Conservation (phyloP, 208 protist genomes). For the Leishmania braziliensis region DNA sequence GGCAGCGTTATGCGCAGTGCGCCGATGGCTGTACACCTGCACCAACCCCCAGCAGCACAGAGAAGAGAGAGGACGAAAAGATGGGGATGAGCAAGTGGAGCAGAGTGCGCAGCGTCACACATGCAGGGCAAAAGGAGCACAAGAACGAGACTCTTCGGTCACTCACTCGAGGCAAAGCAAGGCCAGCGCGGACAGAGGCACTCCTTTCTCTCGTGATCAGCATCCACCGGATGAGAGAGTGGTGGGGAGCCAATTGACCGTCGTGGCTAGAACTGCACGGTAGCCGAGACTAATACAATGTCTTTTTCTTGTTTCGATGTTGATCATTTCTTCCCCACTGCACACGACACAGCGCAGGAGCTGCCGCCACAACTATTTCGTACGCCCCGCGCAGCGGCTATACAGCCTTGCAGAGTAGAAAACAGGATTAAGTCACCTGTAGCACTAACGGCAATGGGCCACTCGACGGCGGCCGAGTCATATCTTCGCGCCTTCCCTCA, state of each 20-base stretch:
- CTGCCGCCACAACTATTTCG: neutral
- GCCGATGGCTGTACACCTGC: neutral
- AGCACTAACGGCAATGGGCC: neutral
- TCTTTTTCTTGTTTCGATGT: neutral
- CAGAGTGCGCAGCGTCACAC: neutral
- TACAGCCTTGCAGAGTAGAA: neutral
- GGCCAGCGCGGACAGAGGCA: neutral
- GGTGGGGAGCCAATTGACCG: neutral
- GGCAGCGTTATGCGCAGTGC: neutral
- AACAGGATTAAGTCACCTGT: neutral
- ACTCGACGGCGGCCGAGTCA: neutral
- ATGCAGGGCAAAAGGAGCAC: neutral
- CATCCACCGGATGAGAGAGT: neutral
- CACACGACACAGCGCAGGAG: neutral
- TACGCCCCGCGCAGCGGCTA: neutral
- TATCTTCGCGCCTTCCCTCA: conserved; percentile 17
- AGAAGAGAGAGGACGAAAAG: neutral
- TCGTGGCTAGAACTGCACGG: neutral
- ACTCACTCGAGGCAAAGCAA: neutral
- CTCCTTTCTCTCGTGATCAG: too few species aligned
- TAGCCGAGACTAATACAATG: too few species aligned
- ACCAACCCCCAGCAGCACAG: neutral
- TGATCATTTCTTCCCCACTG: neutral
- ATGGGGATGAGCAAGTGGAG: neutral
- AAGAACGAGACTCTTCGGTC: neutral